Evolutionary conservation across 2,329 filamentous ascomycete species (phyloP).

Genomic region (Talaromyces sp.): DNA sequence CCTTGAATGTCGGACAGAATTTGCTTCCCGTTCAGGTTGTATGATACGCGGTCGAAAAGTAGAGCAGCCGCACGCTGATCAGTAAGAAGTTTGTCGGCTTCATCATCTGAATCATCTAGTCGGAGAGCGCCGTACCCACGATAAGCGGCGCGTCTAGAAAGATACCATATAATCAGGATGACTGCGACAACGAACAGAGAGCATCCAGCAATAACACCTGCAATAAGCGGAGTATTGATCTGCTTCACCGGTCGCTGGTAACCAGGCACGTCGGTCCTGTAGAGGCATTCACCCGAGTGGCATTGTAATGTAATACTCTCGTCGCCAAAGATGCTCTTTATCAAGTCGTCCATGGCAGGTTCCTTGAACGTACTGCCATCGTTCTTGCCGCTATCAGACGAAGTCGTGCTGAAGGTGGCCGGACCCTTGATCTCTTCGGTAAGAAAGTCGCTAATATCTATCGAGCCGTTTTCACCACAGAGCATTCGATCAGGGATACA

Average conservation of each 20-base stretch:
- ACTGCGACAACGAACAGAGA: slow-evolving; percentile 85
- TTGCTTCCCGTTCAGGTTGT: slow-evolving; percentile 79
- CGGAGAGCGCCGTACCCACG: slow-evolving; percentile 67
- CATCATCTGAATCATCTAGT: slow-evolving; percentile 85
- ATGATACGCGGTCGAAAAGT: slow-evolving; percentile 83
- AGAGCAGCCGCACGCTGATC: slow-evolving; percentile 89
- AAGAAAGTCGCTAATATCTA: slow-evolving; percentile 89
- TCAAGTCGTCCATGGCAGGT: slow-evolving; percentile 87
- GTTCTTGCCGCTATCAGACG: slow-evolving; percentile 55
- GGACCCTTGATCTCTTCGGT: slow-evolving; percentile 79
- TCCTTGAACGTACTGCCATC: slow-evolving; percentile 83
- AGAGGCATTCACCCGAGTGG: slow-evolving; percentile 84
- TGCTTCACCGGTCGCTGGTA: slow-evolving; percentile 84
- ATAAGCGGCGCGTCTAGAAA: slow-evolving; percentile 67
- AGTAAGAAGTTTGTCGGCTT: slow-evolving; percentile 78
- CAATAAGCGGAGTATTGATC: slow-evolving; percentile 96
- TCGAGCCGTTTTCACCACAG: slow-evolving; percentile 84
- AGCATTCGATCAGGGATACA: slow-evolving; percentile 92
- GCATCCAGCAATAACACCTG: slow-evolving; percentile 81
- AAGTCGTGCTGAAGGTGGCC: slow-evolving; percentile 72
- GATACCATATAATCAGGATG: slow-evolving; percentile 80
- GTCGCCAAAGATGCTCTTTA: slow-evolving; percentile 85
- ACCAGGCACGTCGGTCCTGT: slow-evolving; percentile 87
- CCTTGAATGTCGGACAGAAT: slow-evolving; percentile 80
- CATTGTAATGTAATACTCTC: slow-evolving; percentile 81